Conservation (phyloP, 768 basidiomycete genomes). For the Chalciporus pseudorubinellus region DNA sequence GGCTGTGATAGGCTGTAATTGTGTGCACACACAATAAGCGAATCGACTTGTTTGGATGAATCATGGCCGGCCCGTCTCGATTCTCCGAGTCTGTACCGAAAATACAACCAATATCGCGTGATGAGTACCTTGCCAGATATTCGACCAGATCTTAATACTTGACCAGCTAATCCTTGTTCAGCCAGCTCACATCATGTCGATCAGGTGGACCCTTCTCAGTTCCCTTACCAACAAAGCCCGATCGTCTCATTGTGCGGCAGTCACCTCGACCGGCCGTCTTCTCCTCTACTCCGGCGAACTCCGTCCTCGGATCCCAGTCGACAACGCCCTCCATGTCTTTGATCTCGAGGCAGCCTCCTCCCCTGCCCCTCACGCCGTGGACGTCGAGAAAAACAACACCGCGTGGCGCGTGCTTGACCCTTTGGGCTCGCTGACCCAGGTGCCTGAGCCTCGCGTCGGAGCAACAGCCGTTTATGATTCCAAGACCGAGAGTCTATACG, state of each 20-base stretch:
- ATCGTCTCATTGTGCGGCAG: slow-evolving; percentile 42
- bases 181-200: slow-evolving; percentile 15
- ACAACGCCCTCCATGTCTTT: slow-evolving; percentile 29
- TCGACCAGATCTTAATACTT: slow-evolving; percentile 2
- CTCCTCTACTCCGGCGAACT: slow-evolving; percentile 45
- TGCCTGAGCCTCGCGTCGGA: slow-evolving; percentile 23
- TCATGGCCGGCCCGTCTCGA: too few relatives aligned
- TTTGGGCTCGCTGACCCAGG: slow-evolving; percentile 15
- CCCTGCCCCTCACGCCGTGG: background rate
- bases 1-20: background rate
- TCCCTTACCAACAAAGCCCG: slow-evolving; percentile 27
- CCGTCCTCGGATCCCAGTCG: slow-evolving; percentile 41
- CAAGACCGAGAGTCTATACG: slow-evolving; percentile 26
- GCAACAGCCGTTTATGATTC: slow-evolving; percentile 23
- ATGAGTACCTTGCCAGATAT: too few relatives aligned
- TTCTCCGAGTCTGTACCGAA: too few relatives aligned
- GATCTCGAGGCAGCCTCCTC: slow-evolving; percentile 16
- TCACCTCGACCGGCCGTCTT: slow-evolving; percentile 27
- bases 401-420: slow-evolving; percentile 20
- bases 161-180: too few relatives aligned
- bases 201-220: slow-evolving; percentile 30
- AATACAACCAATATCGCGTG: too few relatives aligned
- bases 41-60: slow-evolving; percentile 9
- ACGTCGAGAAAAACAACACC: slow-evolving; percentile 3
- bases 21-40: background rate